Evolutionary conservation across 805 yeast genomes (phyloP).

Genomic region (Kuraishia capsulata): DNA sequence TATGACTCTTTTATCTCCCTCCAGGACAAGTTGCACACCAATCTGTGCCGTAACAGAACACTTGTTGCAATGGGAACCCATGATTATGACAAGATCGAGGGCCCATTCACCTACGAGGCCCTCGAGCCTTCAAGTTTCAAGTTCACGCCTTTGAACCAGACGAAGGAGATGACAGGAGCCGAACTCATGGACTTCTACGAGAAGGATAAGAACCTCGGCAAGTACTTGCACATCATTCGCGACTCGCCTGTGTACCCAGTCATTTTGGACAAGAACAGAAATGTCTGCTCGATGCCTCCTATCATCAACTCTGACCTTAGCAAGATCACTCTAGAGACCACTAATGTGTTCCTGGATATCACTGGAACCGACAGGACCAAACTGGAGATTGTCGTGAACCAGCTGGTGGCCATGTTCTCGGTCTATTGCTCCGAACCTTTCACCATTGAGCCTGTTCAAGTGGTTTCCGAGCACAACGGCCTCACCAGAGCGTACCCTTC

Average conservation of each 20-base stretch:
- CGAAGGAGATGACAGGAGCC: constrained; percentile 60
- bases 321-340: constrained; percentile 78
- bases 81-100: constrained; percentile 70
- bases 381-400: constrained; percentile 86
- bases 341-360: constrained; percentile 82
- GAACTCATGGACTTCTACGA: constrained; percentile 85
- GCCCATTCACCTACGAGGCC: constrained; percentile 86
- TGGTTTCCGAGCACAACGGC: constrained; percentile 72
- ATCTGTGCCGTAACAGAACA: constrained; percentile 94
- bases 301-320: constrained; percentile 89
- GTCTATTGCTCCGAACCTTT: constrained; percentile 76
- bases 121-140: constrained; percentile 67
- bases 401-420: constrained; percentile 92
- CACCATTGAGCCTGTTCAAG: constrained; percentile 82
- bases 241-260: constrained; percentile 89
- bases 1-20: constrained; percentile 92
- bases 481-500: constrained; percentile 73
- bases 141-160: constrained; percentile 70
- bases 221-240: constrained; percentile 78
- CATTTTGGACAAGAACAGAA: constrained; percentile 65
- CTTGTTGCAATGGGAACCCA: constrained; percentile 98
- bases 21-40: constrained; percentile 93
- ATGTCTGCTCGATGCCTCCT: constrained; percentile 92
- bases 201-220: constrained; percentile 82
- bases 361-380: constrained; percentile 96